Evolutionary conservation across 2,329 filamentous ascomycete species (phyloP).

Genomic region (Cladophialophora bantiana): DNA sequence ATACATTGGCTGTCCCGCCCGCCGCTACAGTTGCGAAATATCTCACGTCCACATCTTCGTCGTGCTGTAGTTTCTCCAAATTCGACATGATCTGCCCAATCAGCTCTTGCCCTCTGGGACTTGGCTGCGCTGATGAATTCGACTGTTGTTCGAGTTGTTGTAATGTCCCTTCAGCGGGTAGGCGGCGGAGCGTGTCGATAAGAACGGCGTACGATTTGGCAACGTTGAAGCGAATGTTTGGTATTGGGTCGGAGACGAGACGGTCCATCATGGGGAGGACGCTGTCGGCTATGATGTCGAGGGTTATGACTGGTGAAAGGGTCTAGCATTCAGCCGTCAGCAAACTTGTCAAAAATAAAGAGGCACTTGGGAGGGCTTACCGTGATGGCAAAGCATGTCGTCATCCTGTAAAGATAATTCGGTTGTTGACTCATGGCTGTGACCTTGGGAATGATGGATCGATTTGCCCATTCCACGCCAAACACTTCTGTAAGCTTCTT

Average conservation of each 20-base stretch:
- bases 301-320: conserved; percentile 86
- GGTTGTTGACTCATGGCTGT: conserved; percentile 98
- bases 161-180: conserved; percentile 88
- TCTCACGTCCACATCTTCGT: conserved; percentile 96
- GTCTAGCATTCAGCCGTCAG: conserved; percentile 67
- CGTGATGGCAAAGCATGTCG: conserved; percentile 98
- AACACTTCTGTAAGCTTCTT: conserved; percentile 99
- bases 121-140: conserved; percentile 62
- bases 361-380: conserved; percentile 64
- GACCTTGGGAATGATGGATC: conserved; percentile 97
- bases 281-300: conserved; percentile 89
- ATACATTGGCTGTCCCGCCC: conserved; percentile 56
- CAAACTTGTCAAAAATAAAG: conserved; percentile 36
- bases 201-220: conserved; percentile 95
- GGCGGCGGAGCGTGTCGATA: conserved; percentile 87
- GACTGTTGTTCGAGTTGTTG: conserved; percentile 83
- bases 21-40: conserved; percentile 95
- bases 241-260: conserved; percentile 91
- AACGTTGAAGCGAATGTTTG: conserved; percentile 99
- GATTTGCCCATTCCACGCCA: conserved; percentile 95
- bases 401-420: conserved; percentile 99
- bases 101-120: conserved; percentile 75
- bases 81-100: conserved; percentile 88
- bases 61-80: conserved; percentile 92
- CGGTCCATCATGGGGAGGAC: conserved; percentile 96